Base-by-base conservation (phyloP, 345 rosid genomes). In the Hibiscus mutabilis region DNA sequence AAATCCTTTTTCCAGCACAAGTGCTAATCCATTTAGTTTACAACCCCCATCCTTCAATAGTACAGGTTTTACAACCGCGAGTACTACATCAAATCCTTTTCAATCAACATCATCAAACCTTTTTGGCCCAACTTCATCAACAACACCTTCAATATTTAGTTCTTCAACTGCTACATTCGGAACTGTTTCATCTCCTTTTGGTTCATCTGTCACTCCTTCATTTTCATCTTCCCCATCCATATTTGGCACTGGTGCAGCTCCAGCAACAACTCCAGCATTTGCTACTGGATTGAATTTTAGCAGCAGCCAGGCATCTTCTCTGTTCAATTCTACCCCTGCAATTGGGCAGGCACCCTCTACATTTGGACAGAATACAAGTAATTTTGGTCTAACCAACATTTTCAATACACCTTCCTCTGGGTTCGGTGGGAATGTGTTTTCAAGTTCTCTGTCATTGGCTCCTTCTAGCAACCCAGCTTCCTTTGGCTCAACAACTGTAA, bases 361-460 rank as follows among this genome's bases (percentile, higher is more conserved):
- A 29, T 85, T 88, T 12, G 91, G 90, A 73, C 89, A 74, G 74
- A 79, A 65, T 70, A 70, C 77, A 18, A 71, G 85, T 70, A 78
- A 89, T 40, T 85, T 90, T 71, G 87, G 84, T 70, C 88, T 77
- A 74, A 22, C 80, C 60, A 87, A 72, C 82, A 70, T 74, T 53
- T 92, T 87, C 77, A 82, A 56, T 63, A 72, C 87, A 56, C 89
- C 91, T 68, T 80, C 89, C 37, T 74, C 84, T 74, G 92, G 87
- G 33, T 79, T 80, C 18, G 37, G 74, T 18, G 84, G 79, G 49
- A 71, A 74, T 74, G 9, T 74, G 27, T 92, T 84, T 85, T 68
- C 93, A 35, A 83, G 77, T 78, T 77, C 86, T 77, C 22, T 84
- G 14, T 80, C 97, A 21, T 58, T 74, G 18, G 58, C 75, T 51